Percentiles rank a stretch among this genome's conserved stretches.
Conservation (phyloP, 2,329 filamentous ascomycete genomes). For the Didymella lethalis region DNA sequence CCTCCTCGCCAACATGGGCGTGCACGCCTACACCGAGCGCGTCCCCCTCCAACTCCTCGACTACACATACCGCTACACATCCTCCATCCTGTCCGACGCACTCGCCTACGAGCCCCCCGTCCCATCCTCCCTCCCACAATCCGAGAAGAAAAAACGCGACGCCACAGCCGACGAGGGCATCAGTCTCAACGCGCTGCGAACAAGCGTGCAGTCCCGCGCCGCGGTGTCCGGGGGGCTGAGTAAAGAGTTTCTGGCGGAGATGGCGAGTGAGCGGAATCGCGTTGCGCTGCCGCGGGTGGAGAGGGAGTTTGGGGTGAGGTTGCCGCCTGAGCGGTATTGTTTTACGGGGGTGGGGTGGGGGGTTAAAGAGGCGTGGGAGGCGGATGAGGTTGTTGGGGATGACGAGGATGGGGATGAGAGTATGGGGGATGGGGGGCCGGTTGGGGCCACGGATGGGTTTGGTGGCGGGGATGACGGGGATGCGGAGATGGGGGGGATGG, state of each 20-base stretch:
- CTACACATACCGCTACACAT: conserved; percentile 84
- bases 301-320: conserved; percentile 63
- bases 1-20: conserved; percentile 78
- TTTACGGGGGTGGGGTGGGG: conserved; percentile 49
- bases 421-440: conserved; percentile 38
- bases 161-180: conserved; percentile 56
- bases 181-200: conserved; percentile 70
- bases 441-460: conserved; percentile 22
- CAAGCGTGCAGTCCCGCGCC: conserved; percentile 63
- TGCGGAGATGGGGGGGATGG: conserved; percentile 44
- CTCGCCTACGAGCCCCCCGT: conserved; percentile 45
- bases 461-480: conserved; percentile 26
- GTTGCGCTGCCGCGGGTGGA: conserved; percentile 55
- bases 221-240: conserved; percentile 51
- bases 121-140: conserved; percentile 14
- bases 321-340: conserved; percentile 68
- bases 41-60: conserved; percentile 84
- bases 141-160: conserved; percentile 35
- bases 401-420: conserved; percentile 64
- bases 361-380: conserved; percentile 64
- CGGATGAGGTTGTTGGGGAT: conserved; percentile 66
- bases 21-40: conserved; percentile 80
- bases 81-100: conserved; percentile 72
- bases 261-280: conserved; percentile 63
- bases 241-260: conserved; percentile 79